Evolutionary conservation across 2,329 filamentous ascomycete species (phyloP).

Genomic region (Tolypocladium inflatum): DNA sequence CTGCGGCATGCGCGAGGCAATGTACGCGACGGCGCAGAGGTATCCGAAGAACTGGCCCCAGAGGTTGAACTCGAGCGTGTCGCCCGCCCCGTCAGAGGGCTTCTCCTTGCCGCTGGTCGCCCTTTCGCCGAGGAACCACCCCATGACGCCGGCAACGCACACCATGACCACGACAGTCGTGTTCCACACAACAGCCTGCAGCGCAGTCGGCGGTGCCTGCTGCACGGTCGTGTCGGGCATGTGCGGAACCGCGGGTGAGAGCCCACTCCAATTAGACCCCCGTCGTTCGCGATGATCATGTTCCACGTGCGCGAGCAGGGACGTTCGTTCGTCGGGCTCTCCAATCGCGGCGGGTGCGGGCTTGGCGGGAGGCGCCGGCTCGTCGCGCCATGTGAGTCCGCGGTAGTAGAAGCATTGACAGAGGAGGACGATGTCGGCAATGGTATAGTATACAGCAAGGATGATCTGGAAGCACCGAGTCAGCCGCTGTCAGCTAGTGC

Average conservation of each 20-base stretch:
- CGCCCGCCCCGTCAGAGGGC: conserved; percentile 26
- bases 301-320: conserved; percentile 35
- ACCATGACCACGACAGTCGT: conserved; percentile 68
- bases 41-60: conserved; percentile 90
- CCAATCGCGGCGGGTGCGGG: conserved; percentile 20
- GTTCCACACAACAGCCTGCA: conserved; percentile 64
- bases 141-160: conserved; percentile 69
- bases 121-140: conserved; percentile 63
- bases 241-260: conserved; percentile 78
- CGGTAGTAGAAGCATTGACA: conserved; percentile 93
- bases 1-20: conserved; percentile 83
- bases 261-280: conserved; percentile 47
- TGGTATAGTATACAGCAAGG: conserved; percentile 86
- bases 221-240: conserved; percentile 39
- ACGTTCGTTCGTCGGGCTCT: conserved; percentile 42
- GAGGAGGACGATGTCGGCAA: conserved; percentile 82
- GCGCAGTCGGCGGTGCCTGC: conserved; percentile 35
- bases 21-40: conserved; percentile 80
- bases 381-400: conserved; percentile 61
- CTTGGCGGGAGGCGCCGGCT: conserved; percentile 35
- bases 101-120: conserved; percentile 29
- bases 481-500: neutral
- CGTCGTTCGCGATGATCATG: conserved; percentile 34
- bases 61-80: conserved; percentile 56
- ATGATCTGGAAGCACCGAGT: conserved; percentile 49